Evolutionary conservation across 2,329 filamentous ascomycete genomes (phyloP).

Genomic region (Ceratocystis albifundus): DNA sequence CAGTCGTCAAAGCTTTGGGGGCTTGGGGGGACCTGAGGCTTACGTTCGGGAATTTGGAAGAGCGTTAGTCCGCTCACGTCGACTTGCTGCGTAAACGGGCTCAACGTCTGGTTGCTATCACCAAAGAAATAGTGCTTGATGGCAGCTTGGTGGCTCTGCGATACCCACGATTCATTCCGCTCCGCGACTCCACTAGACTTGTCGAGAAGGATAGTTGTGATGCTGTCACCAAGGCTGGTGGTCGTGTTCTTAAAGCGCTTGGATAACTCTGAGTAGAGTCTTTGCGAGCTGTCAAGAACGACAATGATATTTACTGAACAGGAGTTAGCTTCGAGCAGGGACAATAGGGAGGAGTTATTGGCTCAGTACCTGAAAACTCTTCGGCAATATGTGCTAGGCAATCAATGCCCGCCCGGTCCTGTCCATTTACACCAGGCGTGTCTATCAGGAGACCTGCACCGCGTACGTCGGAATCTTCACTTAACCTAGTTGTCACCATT

Average conservation of each 20-base stretch:
- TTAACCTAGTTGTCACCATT: conserved; percentile 63
- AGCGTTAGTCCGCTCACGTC: conserved; percentile 64
- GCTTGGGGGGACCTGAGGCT: neutral
- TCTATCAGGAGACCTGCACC: conserved; percentile 76
- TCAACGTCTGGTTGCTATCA: conserved; percentile 60
- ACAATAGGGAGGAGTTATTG: too few species aligned
- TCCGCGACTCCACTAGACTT: conserved; percentile 78
- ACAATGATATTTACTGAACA: conserved; percentile 62
- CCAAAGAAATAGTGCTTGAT: conserved; percentile 96
- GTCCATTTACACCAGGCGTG: conserved; percentile 57
- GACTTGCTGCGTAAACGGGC: conserved; percentile 76
- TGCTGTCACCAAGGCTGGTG: conserved; percentile 51
- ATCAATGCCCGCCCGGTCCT: conserved; percentile 58
- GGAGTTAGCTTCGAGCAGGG: neutral
- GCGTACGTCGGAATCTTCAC: conserved; percentile 60
- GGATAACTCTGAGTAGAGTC: conserved; percentile 61
- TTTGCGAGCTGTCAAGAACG: conserved; percentile 61
- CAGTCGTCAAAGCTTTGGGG: too few species aligned
- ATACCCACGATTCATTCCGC: conserved; percentile 62
- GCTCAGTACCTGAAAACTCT: conserved; percentile 39
- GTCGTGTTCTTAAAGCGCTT: conserved; percentile 51
- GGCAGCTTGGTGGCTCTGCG: conserved; percentile 58
- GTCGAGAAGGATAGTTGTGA: conserved; percentile 66
- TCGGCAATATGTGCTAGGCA: conserved; percentile 63
- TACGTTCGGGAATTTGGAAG: conserved; percentile 56